Base-by-base conservation (phyloP, 495 filamentous ascomycete genomes). In the Tuber microsphaerosporum region DNA sequence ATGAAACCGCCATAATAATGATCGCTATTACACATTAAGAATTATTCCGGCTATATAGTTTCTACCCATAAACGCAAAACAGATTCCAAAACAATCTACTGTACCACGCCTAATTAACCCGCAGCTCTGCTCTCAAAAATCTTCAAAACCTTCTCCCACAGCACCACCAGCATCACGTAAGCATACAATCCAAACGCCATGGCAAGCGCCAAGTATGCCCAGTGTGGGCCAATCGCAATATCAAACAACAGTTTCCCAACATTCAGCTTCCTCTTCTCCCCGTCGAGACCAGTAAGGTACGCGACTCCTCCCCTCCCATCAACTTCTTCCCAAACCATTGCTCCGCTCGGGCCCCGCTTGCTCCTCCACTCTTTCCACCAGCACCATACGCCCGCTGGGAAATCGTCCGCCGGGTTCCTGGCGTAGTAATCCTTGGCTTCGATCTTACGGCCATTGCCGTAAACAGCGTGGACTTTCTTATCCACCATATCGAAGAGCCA, bases 401-500 rank as follows among this genome's bases (percentile, higher is more conserved):
- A 83, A 48, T 81, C 80, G 43, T 83, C 82, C 12, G 73, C 22
- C 19, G 82, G 82, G 71, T 83, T 83, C 44, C 73, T 79, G 39
- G 75, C 71, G 65, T 82, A 82, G 34, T 75, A 76, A 26, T 81
- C 82, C 46, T 75, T 80, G 42, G 77, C 77, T 46, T 78, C 74
- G 20, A 83, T 75, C 44, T 75, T 80, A 19, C 82, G 82, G 19
- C 82, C 82, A 37, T 83, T 83, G 41, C 70, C 75, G 71, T 82
- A 83, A 65, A 76, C 73, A 8, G 77, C 77, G 17, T 76, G 73
- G 9, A 83, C 74, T 45, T 75, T 77, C 73, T 83, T 83, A 16
- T 78, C 74, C 17, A 83, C 74, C 82, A 83, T 83, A 45, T 83
- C 82, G 46, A 83, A 82, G 46, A 83, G 68, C 75, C 83, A 82